Base-by-base conservation (phyloP, 2,329 filamentous ascomycete genomes). In the Onygenales sp. region DNA sequence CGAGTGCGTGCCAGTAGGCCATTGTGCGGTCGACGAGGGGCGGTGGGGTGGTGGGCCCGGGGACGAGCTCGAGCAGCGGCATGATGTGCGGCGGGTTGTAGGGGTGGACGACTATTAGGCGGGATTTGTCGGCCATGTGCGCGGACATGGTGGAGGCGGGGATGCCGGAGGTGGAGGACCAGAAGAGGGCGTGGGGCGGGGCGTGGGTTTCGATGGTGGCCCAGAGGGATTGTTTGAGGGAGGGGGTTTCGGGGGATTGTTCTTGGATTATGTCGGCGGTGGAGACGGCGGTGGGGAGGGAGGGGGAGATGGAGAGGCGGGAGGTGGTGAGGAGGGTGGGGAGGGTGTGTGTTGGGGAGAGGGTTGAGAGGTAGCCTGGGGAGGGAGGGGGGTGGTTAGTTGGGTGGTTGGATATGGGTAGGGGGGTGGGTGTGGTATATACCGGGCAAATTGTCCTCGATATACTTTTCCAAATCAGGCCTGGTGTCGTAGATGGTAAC, bases 71-170 rank as follows among this genome's bases (percentile, higher is more conserved):
- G 2, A 83, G 64, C 1, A 84, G 61, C 0, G 81, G 81, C 77
- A 83, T 82, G 51, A 83, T 73, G 57, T 83, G 79, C 1, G 80
- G 81, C 21, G 78, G 81, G 52, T 83, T 83, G 63, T 79, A 84
- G 0, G 81, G 80, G 61, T 83, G 81, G 3, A 81, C 78, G 1
- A 83, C 75, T 0, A 83, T 57, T 2, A 84, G 61, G 2, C 79
- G 66, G 31, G 60, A 63, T 49, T 65, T 63, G 32, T 77, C 69
- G 21, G 65, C 59, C 72, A 78, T 76, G 3, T 68, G 57, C 13
- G 56, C 54, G 7, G 64, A 65, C 57, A 83, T 79, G 27, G 65
- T 66, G 0, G 76, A 79, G 0, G 80, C 78, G 0, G 77, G 72
- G 32, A 83, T 82, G 0, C 81, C 80, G 1, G 75, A 78, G 0